Evolutionary conservation across 257 asterid species (phyloP), one percentile per base, ranked within the genome.

Genomic region (Penstemon barbatus): DNA sequence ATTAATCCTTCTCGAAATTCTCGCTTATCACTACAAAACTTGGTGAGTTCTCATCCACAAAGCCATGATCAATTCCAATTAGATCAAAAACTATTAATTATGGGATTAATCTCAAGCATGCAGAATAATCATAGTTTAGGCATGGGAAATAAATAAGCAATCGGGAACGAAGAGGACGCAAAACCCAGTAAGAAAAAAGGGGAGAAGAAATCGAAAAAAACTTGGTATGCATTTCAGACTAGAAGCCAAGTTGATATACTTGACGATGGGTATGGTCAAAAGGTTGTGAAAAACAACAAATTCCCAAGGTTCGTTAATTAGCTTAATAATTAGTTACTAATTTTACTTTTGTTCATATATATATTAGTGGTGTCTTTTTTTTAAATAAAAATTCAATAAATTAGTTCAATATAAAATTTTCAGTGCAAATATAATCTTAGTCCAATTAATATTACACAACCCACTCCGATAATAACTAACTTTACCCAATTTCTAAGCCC

Each of bases 191-290:
- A 75, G 63, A 57, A 6, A 3, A 79, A 77, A 68, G 77, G 43
- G 3, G 83, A 71, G 73, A 82, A 77, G 58, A 79, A 72, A 60
- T 12, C 60, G 4, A 74, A 59, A 44, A 77, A 71, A 39, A 76
- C 81, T 49, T 77, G 63, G 49, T 71, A 61, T 11, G 87, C 87
- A 7, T 82, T 82, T 65, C 85, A 79, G 72, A 82, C 87, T 0
- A 79, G 87, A 63, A 82, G 85, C 73, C 87, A 79, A 54, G 87
- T 82, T 3, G 87, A 82, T 69, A 82, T 82, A 65, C 87, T 82
- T 44, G 87, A 82, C n/a, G 87, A 82, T 65, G 87, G 87, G 19
- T 82, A 82, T 57, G 87, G 87, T 5, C 87, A 82, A 8, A 82
- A 82, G 61, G 87, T 83, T 0, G 87, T 82, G 25, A 82, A 82